These are phyloP conservation scores for Pyrenophora seminiperda DNA, from an alignment of 2,329 filamentous ascomycete species.

Conservation along the genomic window DNA sequence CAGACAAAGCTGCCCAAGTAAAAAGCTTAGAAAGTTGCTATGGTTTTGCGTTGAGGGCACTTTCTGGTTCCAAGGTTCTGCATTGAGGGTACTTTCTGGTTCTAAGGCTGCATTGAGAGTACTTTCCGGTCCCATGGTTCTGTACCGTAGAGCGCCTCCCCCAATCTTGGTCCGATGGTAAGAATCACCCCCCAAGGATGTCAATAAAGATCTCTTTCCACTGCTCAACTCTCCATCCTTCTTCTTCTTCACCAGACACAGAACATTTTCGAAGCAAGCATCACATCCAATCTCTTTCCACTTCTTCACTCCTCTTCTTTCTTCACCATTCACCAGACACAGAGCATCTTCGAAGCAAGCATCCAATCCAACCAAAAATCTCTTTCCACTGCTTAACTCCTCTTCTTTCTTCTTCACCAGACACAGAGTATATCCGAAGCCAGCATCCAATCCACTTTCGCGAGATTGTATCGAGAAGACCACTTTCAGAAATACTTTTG, in stretches of 20 bases:
- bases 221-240: neutral
- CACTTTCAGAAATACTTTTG: neutral
- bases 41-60: no score
- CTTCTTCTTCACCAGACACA: neutral
- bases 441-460: neutral
- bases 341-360: neutral
- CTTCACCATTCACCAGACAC: neutral
- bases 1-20: no score
- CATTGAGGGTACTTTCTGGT: no score
- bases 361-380: no score
- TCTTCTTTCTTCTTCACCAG: neutral
- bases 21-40: no score
- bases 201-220: neutral
- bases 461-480: neutral
- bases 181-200: neutral
- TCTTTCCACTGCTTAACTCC: no score
- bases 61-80: no score
- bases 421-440: neutral
- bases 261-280: neutral
- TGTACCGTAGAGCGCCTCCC: neutral
- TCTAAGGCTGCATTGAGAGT: no score
- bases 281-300: neutral
- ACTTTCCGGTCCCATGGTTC: neutral
- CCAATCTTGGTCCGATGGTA: neutral
- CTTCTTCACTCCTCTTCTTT: neutral